Base-by-base conservation (phyloP, 768 basidiomycete genomes). In the Boletellus emodensis region DNA sequence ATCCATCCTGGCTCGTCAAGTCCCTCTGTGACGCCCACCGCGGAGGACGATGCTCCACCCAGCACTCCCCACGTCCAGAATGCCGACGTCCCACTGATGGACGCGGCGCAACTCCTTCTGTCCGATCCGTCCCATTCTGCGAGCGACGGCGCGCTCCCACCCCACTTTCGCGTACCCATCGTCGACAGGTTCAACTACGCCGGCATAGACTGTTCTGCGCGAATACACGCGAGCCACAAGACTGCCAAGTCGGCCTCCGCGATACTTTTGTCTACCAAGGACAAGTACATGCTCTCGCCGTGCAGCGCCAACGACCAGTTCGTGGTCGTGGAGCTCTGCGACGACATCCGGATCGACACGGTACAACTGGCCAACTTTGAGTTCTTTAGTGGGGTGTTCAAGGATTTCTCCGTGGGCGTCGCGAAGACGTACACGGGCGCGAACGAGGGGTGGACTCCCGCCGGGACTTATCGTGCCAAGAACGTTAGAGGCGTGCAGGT, bases 281-380 rank as follows among this genome's bases (percentile, higher is more conserved):
- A 98, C 68, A 75, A 84, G 56, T 98, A 98, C 75, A 95, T 98
- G 96, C 85, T 97, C 58, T 91, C 87, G 48, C 95, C 94, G 0
- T 99, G 96, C 62, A 73, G 74, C 14, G 71, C 75, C 11, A 44
- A 65, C 53, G 65, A 71, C 6, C 84, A 89, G 57, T 97, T 85
- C 69, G 87, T 98, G 32, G 84, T 96, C 32, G 86, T 98, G 40
- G 96, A 99, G 68, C 81, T 98, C 14, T 99, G 96, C 72, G 95
- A 98, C 57, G 96, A 98, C 66, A 93, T 99, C 55, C 75, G 91
- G 40, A 94, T 98, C 60, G 95, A 98, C 65, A 95, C 93, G 0
- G 85, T 98, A 40, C 94, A 97, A 65, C 73, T 99, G 15, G 94
- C 94, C 51, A 95, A 97, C 63, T 96, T 90, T 64, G 95, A 99